Base-by-base conservation (phyloP, 345 rosid genomes). In the Eucalyptus tenuipes region DNA sequence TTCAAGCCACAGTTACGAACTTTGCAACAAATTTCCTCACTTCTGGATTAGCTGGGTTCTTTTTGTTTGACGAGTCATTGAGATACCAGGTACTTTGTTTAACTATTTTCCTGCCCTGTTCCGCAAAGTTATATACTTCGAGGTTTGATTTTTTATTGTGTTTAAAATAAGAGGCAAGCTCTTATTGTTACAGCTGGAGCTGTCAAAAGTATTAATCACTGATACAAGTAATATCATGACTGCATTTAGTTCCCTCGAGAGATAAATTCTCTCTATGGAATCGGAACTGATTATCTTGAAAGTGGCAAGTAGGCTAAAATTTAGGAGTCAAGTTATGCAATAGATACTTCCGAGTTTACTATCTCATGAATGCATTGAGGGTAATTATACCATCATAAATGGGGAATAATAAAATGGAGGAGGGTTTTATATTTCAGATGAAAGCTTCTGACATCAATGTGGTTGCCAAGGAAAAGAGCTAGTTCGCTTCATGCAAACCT, bases 1-100 rank as follows among this genome's bases (percentile, higher is more conserved):
- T 96, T 47, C 99, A 97, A 94, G 99, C 99, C 87, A 96, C 99
- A 0, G 97, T 95, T 37, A 95, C 98, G 7, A 97, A 97, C 87
- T 97, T 97, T 61, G 97, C 99, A 55, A 93, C 97, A 44, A 97
- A 96, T 92, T 97, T 97, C 91, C 95, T 97, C 88, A 91, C 96
- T 53, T 96, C 99, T 44, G 98, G 98, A 66, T 89, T 97, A 27
- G 96, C 99, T 71, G 99, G 99, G 10, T 95, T 92, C 91, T 91
- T 96, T 79, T 87, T 97, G 84, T 97, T 97, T 64, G 88, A 92
- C 13, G 99, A 97, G 89, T 61, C 94, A 7, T 91, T 97, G 75
- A 87, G 96, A 4, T 86, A 91, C 59, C 94, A 91, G 91, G 99
- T 96, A 93, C 90, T 71, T 90, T 40, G 37, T 86, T 68, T 47